A percentile compares a stretch with the other conserved stretches of the same genome.
Evolutionary conservation across 2,329 filamentous ascomycete species (phyloP).

Genomic region (Cordyceps farinosa): DNA sequence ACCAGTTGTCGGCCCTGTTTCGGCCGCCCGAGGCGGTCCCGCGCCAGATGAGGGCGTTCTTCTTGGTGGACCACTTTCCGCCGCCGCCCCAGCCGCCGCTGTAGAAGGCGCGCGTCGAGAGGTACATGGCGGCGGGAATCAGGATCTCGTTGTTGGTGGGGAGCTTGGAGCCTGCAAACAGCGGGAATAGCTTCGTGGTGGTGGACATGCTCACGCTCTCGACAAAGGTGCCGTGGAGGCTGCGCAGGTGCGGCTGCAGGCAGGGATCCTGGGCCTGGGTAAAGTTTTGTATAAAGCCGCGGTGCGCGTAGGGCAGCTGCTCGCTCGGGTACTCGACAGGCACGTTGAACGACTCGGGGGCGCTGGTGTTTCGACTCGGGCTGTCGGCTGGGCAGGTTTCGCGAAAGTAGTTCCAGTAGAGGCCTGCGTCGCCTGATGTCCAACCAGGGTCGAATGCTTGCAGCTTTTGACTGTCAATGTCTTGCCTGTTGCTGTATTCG

Average conservation of each 20-base stretch:
- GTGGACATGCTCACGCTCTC: constrained; percentile 47
- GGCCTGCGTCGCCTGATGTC: constrained; percentile 33
- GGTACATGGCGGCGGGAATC: constrained; percentile 59
- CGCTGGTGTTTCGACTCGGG: constrained; percentile 34
- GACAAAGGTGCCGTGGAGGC: constrained; percentile 51
- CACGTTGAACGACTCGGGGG: constrained; percentile 31
- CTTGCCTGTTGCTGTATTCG: constrained; percentile 32
- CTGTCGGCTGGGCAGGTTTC: constrained; percentile 48
- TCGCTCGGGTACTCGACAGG: constrained; percentile 25
- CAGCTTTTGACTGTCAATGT: constrained; percentile 22
- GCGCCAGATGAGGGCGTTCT: constrained; percentile 51
- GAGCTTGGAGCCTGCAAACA: constrained; percentile 59
- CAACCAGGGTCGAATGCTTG: constrained; percentile 37
- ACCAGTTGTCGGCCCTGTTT: constrained; percentile 49
- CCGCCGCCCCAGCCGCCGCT: constrained; percentile 47
- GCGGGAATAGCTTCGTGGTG: constrained; percentile 50
- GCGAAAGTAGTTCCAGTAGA: constrained; percentile 49
- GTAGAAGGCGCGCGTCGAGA: constrained; percentile 49
- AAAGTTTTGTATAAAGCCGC: constrained; percentile 53
- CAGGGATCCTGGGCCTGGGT: constrained; percentile 53
- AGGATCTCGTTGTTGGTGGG: constrained; percentile 59
- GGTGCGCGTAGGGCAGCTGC: constrained; percentile 24
- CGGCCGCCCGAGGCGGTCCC: constrained; percentile 54
- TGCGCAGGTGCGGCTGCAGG: constrained; percentile 46
- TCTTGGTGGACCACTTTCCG: constrained; percentile 49